Evolutionary conservation across 192 early-diverging fungal genomes (phyloP), one percentile per base, ranked within the genome.

Genomic region (Coemansia asiatica): DNA sequence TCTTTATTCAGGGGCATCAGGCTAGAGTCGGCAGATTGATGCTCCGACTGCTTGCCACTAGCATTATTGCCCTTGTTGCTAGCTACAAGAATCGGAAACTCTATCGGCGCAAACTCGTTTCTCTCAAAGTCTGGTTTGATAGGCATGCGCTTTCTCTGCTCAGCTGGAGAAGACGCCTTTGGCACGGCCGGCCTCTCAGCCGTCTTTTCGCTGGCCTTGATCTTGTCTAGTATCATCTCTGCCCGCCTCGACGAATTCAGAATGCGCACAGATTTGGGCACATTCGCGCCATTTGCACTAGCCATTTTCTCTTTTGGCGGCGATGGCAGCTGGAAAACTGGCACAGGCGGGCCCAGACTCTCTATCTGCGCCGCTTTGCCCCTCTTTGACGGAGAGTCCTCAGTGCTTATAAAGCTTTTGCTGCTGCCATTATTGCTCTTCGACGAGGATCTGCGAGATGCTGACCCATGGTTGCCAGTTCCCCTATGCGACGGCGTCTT

Each of bases 381-480:
- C 40, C 67, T 72, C 48, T 75, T 81, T 19, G 79, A 72, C 2
- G 79, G 79, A 16, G 79, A 81, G 35, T 57, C 67, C n/a, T 16
- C 47, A 46, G 67, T 56, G 25, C 29, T 40, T 1, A 21, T 19
- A 35, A 68, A 64, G n/a, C 66, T 57, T 23, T 44, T 40, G 19
- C n/a, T 63, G 38, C 62, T 56, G 10, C 71, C 56, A 7, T 23
- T 29, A 7, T 54, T 29, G 27, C 36, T 9, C n/a, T 70, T 7
- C 0, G 58, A 40, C 40, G 27, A 61, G 19, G 28, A 56, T 19
- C 29, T 29, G 23, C 6, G 22, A 26, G 50, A 53, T 22, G 26
- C 21, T 22, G 50, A 12, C 12, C 25, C 26, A 1, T 54, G 10
- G 31, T 10, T 18, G 6, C 46, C 33, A 23, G 36, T 22, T 12